Evolutionary conservation across 2,329 filamentous ascomycete genomes (phyloP).

Genomic region (Diaporthe sp.): DNA sequence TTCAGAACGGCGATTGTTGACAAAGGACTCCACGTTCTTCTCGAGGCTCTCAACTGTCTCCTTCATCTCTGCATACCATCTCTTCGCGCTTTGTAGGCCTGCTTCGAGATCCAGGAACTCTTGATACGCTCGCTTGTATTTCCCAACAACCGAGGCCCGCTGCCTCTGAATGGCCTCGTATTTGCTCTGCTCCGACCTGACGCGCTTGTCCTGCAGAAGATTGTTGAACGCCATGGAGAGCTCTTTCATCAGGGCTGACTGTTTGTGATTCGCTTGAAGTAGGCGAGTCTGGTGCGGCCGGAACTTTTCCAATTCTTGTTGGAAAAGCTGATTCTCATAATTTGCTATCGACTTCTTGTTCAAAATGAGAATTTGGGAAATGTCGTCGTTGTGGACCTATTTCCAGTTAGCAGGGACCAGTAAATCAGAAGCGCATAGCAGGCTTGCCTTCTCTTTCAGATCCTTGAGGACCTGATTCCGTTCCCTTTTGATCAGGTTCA

Average conservation of each 20-base stretch:
- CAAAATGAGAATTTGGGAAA: slow-evolving; percentile 95
- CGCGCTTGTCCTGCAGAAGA: slow-evolving; percentile 92
- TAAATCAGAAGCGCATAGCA: neutral
- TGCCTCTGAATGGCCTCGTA: slow-evolving; percentile 92
- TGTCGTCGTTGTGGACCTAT: slow-evolving; percentile 95
- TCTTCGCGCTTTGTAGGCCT: slow-evolving; percentile 87
- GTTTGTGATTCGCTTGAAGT: slow-evolving; percentile 94
- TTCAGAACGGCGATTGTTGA: slow-evolving; percentile 93
- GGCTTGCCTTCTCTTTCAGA: slow-evolving; percentile 91
- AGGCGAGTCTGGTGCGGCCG: slow-evolving; percentile 91
- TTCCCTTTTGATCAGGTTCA: slow-evolving; percentile 93
- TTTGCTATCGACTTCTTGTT: slow-evolving; percentile 98
- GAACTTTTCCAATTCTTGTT: slow-evolving; percentile 98
- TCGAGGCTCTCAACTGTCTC: slow-evolving; percentile 92
- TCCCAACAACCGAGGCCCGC: slow-evolving; percentile 82
- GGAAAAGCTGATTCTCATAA: slow-evolving; percentile 92
- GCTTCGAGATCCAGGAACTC: slow-evolving; percentile 92
- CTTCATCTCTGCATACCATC: slow-evolving; percentile 96
- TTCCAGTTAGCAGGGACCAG: slow-evolving; percentile 43
- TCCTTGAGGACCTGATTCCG: slow-evolving; percentile 94
- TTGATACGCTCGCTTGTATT: slow-evolving; percentile 92
- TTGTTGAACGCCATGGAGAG: slow-evolving; percentile 88
- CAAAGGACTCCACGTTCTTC: slow-evolving; percentile 97
- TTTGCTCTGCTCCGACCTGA: slow-evolving; percentile 93
- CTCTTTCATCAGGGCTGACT: slow-evolving; percentile 94